Base-by-base conservation (phyloP, 2,329 filamentous ascomycete species). In the Capronia epimyces region DNA sequence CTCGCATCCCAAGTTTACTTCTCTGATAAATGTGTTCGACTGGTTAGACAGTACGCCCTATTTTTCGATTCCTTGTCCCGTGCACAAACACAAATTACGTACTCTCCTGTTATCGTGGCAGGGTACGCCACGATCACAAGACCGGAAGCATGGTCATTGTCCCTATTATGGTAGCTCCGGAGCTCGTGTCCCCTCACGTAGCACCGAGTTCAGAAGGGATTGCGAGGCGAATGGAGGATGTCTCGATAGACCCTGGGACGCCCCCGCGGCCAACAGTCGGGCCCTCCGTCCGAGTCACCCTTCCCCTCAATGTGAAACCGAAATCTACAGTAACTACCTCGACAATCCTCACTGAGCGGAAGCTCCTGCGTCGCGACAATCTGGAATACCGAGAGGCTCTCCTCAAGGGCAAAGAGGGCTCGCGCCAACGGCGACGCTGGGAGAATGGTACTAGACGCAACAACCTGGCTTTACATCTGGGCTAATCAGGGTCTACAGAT, bases 321-420 rank as follows among this genome's bases (percentile, higher is more conserved):
- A 62, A 24, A 58, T 62, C 46, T 57, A 55, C 44, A 64, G 67
- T 25, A 16, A 6, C 29, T 5, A 34, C 43, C n/a, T 31, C 49
- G 10, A 56, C 56, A 68, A 61, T 69, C 75, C 63, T 62, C 74
- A 66, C 57, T 71, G 73, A 56, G 36, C 75, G 75, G 52, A 75
- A 77, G 62, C 74, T 76, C 4, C 62, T 80, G 40, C 73, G 78
- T 27, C 76, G 80, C 44, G 82, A 85, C 62, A 83, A 79, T 60
- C 62, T 80, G 62, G 82, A 81, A 63, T 70, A 79, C 45, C 82
- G 90, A 15, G 89, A 95, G 59, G 80, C 83, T 2, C 65, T 95
- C 46, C 75, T 93, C 25, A 94, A 89, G 72, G 91, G 91, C 50
- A 95, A 94, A 61, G 89, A 96, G 68, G 91, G 91, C 27, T 91